These are phyloP conservation scores for Triticum turgidum DNA, from an alignment of 176 grass and related monocot genomes.

Conservation along the genomic window DNA sequence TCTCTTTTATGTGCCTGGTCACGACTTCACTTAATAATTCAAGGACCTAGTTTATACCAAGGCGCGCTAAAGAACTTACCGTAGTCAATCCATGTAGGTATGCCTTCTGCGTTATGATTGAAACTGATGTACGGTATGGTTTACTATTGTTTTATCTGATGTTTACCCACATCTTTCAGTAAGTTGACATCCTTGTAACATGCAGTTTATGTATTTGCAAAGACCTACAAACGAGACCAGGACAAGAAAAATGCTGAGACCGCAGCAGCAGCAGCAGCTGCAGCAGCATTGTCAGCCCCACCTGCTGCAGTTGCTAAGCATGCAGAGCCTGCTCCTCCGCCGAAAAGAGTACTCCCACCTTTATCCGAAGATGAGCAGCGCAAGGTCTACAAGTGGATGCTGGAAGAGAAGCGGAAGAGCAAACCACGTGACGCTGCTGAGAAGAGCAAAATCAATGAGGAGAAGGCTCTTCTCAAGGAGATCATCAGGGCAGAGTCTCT, in stretches of 20 bases:
- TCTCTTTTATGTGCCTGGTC: neutral
- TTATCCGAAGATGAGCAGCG: slow-evolving; percentile 67
- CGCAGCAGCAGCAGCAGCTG: slow-evolving; percentile 4
- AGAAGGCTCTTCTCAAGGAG: slow-evolving; percentile 90
- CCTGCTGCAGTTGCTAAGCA: slow-evolving; percentile 18
- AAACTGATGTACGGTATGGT: neutral
- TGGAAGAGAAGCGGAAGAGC: slow-evolving; percentile 83
- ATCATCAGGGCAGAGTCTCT: slow-evolving; percentile 56
- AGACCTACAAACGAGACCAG: slow-evolving; percentile 56
- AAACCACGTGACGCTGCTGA: slow-evolving; percentile 49
- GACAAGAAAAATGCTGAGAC: slow-evolving; percentile 49
- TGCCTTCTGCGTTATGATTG: neutral
- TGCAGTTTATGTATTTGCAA: slow-evolving; percentile 80
- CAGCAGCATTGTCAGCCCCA: slow-evolving; percentile 25
- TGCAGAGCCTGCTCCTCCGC: slow-evolving; percentile 33
- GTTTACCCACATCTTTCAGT: neutral
- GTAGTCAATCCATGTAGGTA: neutral
- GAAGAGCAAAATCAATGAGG: slow-evolving; percentile 81
- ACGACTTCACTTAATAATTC: neutral
- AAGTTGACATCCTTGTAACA: slow-evolving; percentile 27
- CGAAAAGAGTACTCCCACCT: slow-evolving; percentile 50
- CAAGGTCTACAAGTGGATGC: slow-evolving; percentile 83
- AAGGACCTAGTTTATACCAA: neutral
- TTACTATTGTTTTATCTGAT: neutral
- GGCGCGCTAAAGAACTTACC: neutral